These are phyloP conservation scores for Capsicum chinense DNA, from an alignment of 257 asterid species.

Conservation along the genomic window DNA sequence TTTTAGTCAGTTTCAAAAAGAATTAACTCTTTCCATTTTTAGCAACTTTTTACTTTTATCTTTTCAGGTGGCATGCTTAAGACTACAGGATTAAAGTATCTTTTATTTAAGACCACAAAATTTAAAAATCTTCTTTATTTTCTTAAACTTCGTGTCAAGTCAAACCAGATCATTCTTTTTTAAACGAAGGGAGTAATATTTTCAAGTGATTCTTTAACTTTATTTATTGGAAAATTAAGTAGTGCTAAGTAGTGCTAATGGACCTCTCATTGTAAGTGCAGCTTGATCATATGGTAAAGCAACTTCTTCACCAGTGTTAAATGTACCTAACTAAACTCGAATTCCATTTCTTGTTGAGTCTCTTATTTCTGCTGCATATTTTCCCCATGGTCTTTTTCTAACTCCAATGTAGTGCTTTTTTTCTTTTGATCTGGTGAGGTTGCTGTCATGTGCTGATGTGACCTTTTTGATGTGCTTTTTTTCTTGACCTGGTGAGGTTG, in stretches of 20 bases:
- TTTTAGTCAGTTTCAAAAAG: no score
- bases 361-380: slow-evolving; percentile 52
- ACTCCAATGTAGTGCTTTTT: slow-evolving; percentile 44
- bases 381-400: slow-evolving; percentile 48
- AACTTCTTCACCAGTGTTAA: slow-evolving; percentile 43
- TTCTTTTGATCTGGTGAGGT: neutral
- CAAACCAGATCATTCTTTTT: no score
- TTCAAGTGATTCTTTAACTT: slow-evolving; percentile 39
- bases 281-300: slow-evolving; percentile 54
- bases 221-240: slow-evolving; percentile 41
- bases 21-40: no score
- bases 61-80: no score
- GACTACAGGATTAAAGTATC: no score
- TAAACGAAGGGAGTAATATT: slow-evolving; percentile 5
- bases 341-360: slow-evolving; percentile 51
- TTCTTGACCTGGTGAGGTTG: no score
- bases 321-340: slow-evolving; percentile 53
- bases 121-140: no score
- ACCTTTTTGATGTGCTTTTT: neutral
- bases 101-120: no score
- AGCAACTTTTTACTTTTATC: no score
- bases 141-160: no score
- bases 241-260: slow-evolving; percentile 35
- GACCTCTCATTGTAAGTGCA: slow-evolving; percentile 44
- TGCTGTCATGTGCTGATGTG: neutral